Base-by-base conservation (phyloP, 2,329 filamentous ascomycete species). In the Fusarium sp. region DNA sequence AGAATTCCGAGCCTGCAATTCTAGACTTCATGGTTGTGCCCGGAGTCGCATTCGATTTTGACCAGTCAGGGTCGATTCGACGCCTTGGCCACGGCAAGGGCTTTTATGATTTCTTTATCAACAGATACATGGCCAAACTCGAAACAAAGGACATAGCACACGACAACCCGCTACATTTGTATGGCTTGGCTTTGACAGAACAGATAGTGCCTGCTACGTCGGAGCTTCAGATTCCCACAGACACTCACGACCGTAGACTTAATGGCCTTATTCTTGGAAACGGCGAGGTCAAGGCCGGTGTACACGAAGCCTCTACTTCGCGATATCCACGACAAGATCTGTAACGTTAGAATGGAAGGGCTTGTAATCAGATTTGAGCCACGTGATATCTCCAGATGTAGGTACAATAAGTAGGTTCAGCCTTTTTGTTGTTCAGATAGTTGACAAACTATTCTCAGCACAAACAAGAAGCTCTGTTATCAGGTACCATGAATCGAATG, bases 61-160 rank as follows among this genome's bases (percentile, higher is more conserved):
- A 90, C 67, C 78, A 82, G 16, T 82, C 82, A 30, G 86, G 86
- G 7, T 85, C 84, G 18, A 88, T 96, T 68, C 89, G 92, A 74
- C 89, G 96, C 76, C 87, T 98, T 26, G 96, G 96, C 44, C 96
- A 99, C 82, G 96, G 96, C 63, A 97, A 94, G 82, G 96, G 96
- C 36, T 99, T 97, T 84, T 99, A 99, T 86, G 96, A 99, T 84
- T 93, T 91, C 81, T 99, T 97, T 82, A 84, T 99, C 79, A 90
- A 92, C 78, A 90, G 92, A 75, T 97, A 95, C 77, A 81, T 84
- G 58, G 79, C 87, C 81, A 87, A 82, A 81, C 68, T 77, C 33
- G 80, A 79, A 51, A 73, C 82, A 53, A 78, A 80, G 61, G 78
- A 80, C 45, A 79, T 79, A 41, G 78, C 78, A 45, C 74, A 79